phyloP scores from a whole-genome alignment of 306 rosid species.

The Pyrus bretschneideri region DNA sequence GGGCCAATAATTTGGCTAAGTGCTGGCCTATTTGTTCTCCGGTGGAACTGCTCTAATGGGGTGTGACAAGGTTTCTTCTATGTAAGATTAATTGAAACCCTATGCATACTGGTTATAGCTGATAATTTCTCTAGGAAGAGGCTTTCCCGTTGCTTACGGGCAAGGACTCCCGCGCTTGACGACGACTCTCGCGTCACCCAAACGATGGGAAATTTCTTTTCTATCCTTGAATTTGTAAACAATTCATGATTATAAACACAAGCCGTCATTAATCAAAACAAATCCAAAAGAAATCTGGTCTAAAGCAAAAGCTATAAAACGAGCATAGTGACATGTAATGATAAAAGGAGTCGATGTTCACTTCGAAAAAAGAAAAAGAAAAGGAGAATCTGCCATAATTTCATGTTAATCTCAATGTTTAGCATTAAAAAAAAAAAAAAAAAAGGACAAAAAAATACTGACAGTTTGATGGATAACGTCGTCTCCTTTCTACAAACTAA shows the following conservation, averaged over 20 bases:
- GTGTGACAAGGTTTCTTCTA: background rate
- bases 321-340: background rate
- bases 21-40: too few relatives aligned
- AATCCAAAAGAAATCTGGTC: background rate
- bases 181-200: background rate
- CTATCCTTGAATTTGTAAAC: background rate
- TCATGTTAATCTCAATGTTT: background rate
- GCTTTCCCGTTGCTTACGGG: background rate
- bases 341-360: background rate
- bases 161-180: background rate
- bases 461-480: background rate
- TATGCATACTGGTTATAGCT: background rate
- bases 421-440: background rate
- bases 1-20: too few relatives aligned
- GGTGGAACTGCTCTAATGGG: background rate
- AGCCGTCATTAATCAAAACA: background rate
- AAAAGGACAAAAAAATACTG: background rate
- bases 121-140: background rate
- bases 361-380: background rate
- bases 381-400: conserved; percentile 7
- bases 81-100: background rate
- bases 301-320: background rate
- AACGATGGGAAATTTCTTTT: background rate
- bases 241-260: background rate
- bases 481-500: background rate